Base-by-base conservation (phyloP, 106 monocot genomes). In the Allium cepa region DNA sequence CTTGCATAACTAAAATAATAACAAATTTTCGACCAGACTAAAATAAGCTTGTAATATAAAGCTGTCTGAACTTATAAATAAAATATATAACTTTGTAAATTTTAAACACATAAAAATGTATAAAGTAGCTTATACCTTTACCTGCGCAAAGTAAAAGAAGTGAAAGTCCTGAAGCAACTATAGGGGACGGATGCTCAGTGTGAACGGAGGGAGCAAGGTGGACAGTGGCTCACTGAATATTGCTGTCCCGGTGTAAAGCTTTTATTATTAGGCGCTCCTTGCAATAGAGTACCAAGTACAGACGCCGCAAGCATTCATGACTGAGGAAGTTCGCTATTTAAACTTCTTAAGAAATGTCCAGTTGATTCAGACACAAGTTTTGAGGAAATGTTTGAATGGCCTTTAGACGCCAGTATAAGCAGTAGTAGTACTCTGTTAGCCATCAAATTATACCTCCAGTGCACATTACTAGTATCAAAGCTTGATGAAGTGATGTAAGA, bases 361-460 rank as follows among this genome's bases (percentile, higher is more conserved):
- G 87, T 60, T 59, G 77, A 79, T 85, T 93, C 74, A n/a, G 62
- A 72, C 8, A 85, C 64, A 64, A 87, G 49, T 76, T 87, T 79
- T 18, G 90, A 78, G 73, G 84, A 74, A 14, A 85, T 47, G 56
- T 64, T 67, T 58, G 87, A 84, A 58, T 85, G 71, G 66, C 65
- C 90, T 72, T 81, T 84, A 59, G 85, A 90, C 71, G 90, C 76
- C 69, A 99, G 63, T 61, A 77, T 87, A 61, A 99, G 63, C 66
- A 99, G 73, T 36, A 99, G 81, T 13, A 99, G 80, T 52, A 93
- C 77, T 74, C 99, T 78, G 69, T 92, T 90, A 73, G 87, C 93
- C 99, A 99, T 99, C 75, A 99, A 77, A 81, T 93, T 81, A 63
- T 99, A 99, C 99, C 99, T 56, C 99, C 99, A 99, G 68, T 99